Conservation (phyloP, 768 basidiomycete species). For the Boletus tylopilopsis region DNA sequence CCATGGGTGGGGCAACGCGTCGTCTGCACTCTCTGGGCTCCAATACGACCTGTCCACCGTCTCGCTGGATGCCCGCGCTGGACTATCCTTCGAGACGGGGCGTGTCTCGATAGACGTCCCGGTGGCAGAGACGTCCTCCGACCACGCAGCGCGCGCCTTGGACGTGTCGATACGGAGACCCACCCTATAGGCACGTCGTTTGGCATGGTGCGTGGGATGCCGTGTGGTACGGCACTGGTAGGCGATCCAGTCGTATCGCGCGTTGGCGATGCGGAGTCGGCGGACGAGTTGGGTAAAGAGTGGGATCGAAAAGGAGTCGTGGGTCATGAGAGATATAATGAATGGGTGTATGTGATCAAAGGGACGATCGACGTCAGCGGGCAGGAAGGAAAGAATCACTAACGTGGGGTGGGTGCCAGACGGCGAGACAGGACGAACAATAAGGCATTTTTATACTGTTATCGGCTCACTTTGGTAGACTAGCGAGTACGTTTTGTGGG, state of each 20-base stretch:
- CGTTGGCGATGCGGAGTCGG: constrained; percentile 43
- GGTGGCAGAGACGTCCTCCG: constrained; percentile 39
- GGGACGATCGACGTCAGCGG: not conserved
- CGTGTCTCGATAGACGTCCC: not conserved
- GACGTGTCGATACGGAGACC: constrained; percentile 43
- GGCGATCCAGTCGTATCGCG: constrained; percentile 38
- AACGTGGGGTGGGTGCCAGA: constrained; percentile 14
- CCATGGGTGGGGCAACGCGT: not conserved
- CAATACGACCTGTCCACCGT: not conserved
- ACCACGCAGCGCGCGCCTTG: constrained; percentile 36
- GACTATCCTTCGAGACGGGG: not conserved
- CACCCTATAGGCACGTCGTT: constrained; percentile 41
- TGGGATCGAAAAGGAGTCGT: constrained; percentile 20
- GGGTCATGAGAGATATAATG: too few relatives aligned
- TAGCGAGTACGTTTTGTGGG: constrained; percentile 12
- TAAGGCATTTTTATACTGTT: constrained; percentile 17
- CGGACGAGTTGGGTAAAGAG: constrained; percentile 35
- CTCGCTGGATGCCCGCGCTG: not conserved
- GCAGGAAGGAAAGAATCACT: not conserved
- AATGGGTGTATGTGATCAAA: not conserved
- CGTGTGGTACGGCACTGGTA: constrained; percentile 33
- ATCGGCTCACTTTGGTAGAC: not conserved
- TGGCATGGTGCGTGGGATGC: constrained; percentile 44
- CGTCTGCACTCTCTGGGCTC: not conserved
- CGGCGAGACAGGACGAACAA: not conserved